phyloP scores from a whole-genome alignment of 1,284 basidiomycete species.

The Grifola frondosa region DNA sequence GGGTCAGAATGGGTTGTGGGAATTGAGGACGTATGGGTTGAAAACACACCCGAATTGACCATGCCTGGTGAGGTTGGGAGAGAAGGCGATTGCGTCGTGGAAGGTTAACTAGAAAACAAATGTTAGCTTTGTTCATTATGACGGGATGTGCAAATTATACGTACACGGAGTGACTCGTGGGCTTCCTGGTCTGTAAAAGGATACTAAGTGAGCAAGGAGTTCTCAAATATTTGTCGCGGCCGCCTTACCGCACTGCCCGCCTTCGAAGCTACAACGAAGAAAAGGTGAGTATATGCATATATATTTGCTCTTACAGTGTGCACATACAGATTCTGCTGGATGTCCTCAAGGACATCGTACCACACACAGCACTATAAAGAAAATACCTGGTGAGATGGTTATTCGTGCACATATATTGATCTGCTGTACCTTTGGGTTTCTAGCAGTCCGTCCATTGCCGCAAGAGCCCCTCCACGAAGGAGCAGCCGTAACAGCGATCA shows the following conservation, averaged over 20 bases:
- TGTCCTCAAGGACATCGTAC: slow-evolving; percentile 12
- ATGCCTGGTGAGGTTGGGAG: slow-evolving; percentile 11
- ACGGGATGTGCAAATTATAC: background rate
- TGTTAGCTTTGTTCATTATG: background rate
- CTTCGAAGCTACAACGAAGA: too few species aligned
- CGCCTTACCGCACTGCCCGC: slow-evolving; percentile 12
- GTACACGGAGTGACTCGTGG: slow-evolving; percentile 18
- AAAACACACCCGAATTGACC: slow-evolving; percentile 31
- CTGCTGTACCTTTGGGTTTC: slow-evolving; percentile 26
- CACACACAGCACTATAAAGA: slow-evolving; percentile 9
- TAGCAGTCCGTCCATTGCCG: slow-evolving; percentile 25
- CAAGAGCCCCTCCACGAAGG: slow-evolving; percentile 16
- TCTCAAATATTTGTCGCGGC: background rate
- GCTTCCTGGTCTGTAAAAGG: slow-evolving; percentile 18
- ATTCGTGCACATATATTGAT: background rate
- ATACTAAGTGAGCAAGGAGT: background rate
- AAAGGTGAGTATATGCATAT: too few species aligned
- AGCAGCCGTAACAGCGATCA: too few species aligned
- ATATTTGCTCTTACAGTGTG: too few species aligned
- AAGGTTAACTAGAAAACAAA: slow-evolving; percentile 15
- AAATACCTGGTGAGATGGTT: too few species aligned
- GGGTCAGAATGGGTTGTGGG: background rate
- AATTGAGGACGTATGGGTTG: background rate
- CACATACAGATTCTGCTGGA: too few species aligned
- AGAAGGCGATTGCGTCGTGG: slow-evolving; percentile 36